These are phyloP conservation scores for Nothophaeocryptopus gaeumannii DNA, from an alignment of 2,329 filamentous ascomycete genomes.

Conservation along the genomic window DNA sequence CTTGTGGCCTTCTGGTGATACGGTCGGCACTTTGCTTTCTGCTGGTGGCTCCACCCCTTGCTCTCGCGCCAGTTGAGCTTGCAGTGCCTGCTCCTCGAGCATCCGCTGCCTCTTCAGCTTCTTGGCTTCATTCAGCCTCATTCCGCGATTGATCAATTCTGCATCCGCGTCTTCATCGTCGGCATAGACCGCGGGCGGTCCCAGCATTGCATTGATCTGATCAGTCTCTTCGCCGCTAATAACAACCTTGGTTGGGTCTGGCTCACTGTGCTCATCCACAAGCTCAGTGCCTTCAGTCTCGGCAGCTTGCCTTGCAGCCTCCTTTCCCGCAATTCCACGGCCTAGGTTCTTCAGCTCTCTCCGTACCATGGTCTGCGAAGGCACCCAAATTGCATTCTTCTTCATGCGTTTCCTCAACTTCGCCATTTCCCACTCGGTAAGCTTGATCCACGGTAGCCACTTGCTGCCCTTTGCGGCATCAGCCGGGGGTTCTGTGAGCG, in stretches of 20 bases:
- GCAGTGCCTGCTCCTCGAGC: constrained; percentile 46
- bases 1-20: constrained; percentile 30
- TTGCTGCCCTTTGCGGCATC: constrained; percentile 60
- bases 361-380: constrained; percentile 81
- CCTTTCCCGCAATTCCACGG: constrained; percentile 50
- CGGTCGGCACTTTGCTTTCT: constrained; percentile 9
- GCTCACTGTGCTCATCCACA: constrained; percentile 53
- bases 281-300: constrained; percentile 65
- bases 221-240: constrained; percentile 33
- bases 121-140: constrained; percentile 76
- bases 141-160: constrained; percentile 66
- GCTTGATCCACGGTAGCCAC: constrained; percentile 60
- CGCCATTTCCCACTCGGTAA: constrained; percentile 67
- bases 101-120: constrained; percentile 66
- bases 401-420: constrained; percentile 81
- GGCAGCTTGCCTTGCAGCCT: constrained; percentile 52
- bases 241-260: constrained; percentile 35
- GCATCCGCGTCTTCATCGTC: constrained; percentile 54
- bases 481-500: constrained; percentile 57
- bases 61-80: constrained; percentile 34
- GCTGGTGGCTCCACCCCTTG: constrained; percentile 27
- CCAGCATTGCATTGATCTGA: constrained; percentile 34
- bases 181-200: constrained; percentile 27
- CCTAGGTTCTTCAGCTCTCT: constrained; percentile 70
- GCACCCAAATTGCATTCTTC: constrained; percentile 83